Conservation (phyloP, 352 stramenopile genomes). For the Pythium rishiriense region DNA sequence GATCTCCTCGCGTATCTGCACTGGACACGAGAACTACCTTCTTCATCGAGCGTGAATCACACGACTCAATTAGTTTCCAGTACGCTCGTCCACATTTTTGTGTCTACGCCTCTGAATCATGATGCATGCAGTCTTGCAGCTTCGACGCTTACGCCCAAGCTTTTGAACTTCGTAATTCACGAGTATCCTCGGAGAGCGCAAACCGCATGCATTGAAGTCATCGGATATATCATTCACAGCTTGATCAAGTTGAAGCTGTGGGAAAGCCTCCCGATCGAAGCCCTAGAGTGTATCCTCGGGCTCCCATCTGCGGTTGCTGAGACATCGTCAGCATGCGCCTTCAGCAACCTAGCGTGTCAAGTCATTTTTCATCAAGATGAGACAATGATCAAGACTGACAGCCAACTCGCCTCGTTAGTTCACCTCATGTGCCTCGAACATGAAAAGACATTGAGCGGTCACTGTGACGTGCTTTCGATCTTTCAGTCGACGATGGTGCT, state of each 20-base stretch:
- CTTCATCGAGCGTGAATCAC: neutral
- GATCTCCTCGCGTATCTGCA: slow-evolving; percentile 4
- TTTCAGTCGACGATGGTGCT: slow-evolving; percentile 5
- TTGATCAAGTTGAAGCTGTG: slow-evolving; percentile 3
- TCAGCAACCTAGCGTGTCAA: neutral
- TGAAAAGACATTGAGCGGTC: neutral
- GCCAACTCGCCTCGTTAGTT: neutral
- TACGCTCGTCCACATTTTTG: neutral
- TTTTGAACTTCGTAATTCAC: neutral
- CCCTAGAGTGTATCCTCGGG: neutral
- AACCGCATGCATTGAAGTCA: neutral
- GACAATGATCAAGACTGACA: neutral
- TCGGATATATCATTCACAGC: neutral
- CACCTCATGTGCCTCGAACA: slow-evolving; percentile 1
- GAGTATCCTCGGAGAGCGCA: neutral
- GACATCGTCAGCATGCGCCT: neutral
- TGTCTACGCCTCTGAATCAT: neutral
- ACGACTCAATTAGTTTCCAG: neutral
- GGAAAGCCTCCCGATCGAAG: neutral
- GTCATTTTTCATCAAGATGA: neutral
- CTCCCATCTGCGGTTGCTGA: neutral
- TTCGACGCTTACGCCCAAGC: neutral
- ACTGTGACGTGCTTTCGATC: neutral
- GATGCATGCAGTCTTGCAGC: neutral
- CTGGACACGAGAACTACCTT: neutral